phyloP scores from a whole-genome alignment of 495 filamentous ascomycete genomes.

The Massariosphaeria phaeospora region DNA sequence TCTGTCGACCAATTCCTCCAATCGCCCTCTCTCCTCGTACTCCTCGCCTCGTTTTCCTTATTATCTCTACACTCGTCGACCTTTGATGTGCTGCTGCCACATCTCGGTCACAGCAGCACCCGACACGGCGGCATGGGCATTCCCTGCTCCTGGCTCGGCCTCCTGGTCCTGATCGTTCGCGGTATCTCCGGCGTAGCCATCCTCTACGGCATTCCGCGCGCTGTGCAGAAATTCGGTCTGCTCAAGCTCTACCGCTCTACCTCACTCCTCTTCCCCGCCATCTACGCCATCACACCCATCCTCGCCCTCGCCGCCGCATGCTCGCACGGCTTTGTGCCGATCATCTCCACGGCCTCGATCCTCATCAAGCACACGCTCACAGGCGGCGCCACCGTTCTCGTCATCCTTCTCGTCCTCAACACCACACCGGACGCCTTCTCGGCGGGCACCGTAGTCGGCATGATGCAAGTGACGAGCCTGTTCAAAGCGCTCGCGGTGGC shows the following conservation, averaged over 20 bases:
- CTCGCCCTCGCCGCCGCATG: constrained; percentile 35
- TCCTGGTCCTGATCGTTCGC: constrained; percentile 39
- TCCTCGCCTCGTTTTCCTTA: constrained; percentile 44
- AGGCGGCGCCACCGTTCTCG: constrained; percentile 41
- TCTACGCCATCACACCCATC: constrained; percentile 42
- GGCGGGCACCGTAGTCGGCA: constrained; percentile 46
- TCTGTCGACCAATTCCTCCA: constrained; percentile 42
- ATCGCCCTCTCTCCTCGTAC: constrained; percentile 44
- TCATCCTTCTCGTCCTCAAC: constrained; percentile 44
- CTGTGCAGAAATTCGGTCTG: constrained; percentile 41
- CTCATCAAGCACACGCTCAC: constrained; percentile 43
- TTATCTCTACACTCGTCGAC: constrained; percentile 45
- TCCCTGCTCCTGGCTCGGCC: constrained; percentile 43
- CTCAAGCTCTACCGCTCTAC: constrained; percentile 41
- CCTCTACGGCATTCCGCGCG: constrained; percentile 34
- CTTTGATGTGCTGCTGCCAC: constrained; percentile 45
- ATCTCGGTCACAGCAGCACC: constrained; percentile 44
- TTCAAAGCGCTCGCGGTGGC: constrained; percentile 46
- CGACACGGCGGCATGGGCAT: constrained; percentile 45
- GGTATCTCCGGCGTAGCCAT: constrained; percentile 39
- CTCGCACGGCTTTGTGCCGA: constrained; percentile 32
- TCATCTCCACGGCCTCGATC: constrained; percentile 40
- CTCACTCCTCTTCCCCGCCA: constrained; percentile 41
- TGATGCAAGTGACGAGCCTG: constrained; percentile 43
- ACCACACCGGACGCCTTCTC: constrained; percentile 46